Evolutionary conservation across 495 filamentous ascomycete species (phyloP).

Genomic region (Pseudomonodictys pantanalensis): DNA sequence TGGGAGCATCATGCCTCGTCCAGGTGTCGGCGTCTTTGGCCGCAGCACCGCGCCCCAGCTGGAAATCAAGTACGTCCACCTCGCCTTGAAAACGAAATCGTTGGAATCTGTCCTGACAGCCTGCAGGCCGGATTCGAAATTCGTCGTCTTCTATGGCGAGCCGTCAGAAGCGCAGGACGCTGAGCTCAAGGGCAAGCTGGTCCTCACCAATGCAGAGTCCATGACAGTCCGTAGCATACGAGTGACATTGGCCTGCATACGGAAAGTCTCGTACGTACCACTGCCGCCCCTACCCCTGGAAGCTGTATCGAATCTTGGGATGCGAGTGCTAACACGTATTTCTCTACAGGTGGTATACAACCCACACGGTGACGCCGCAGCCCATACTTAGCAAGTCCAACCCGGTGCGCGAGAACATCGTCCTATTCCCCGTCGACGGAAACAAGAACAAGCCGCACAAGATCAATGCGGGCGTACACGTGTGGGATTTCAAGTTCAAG

Average conservation of each 20-base stretch:
- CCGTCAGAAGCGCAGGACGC: slow-evolving; percentile 35
- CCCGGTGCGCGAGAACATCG: slow-evolving; percentile 36
- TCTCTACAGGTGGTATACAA: slow-evolving; percentile 23
- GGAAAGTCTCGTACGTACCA: slow-evolving; percentile 40
- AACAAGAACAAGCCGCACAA: slow-evolving; percentile 52
- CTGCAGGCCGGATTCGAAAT: slow-evolving; percentile 37
- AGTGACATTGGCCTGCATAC: slow-evolving; percentile 37
- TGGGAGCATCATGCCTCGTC: slow-evolving; percentile 21
- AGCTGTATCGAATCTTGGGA: too few species aligned
- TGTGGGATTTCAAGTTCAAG: slow-evolving; percentile 81
- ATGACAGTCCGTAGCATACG: slow-evolving; percentile 39
- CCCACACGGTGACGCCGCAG: slow-evolving; percentile 31
- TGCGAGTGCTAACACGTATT: not conserved
- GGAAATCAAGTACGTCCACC: slow-evolving; percentile 33
- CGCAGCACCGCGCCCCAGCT: slow-evolving; percentile 24
- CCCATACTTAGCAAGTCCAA: slow-evolving; percentile 36
- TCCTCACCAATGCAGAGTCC: slow-evolving; percentile 38
- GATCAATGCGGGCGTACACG: slow-evolving; percentile 76
- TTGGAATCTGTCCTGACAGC: slow-evolving; percentile 4
- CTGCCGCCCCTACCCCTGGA: not conserved
- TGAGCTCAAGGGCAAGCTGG: slow-evolving; percentile 39
- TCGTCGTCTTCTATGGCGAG: slow-evolving; percentile 43
- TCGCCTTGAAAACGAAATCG: not conserved
- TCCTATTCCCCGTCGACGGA: slow-evolving; percentile 33
- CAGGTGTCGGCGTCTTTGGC: slow-evolving; percentile 25